Conservation (phyloP, 352 stramenopile genomes). For the Phytophthora pistaciae region DNA sequence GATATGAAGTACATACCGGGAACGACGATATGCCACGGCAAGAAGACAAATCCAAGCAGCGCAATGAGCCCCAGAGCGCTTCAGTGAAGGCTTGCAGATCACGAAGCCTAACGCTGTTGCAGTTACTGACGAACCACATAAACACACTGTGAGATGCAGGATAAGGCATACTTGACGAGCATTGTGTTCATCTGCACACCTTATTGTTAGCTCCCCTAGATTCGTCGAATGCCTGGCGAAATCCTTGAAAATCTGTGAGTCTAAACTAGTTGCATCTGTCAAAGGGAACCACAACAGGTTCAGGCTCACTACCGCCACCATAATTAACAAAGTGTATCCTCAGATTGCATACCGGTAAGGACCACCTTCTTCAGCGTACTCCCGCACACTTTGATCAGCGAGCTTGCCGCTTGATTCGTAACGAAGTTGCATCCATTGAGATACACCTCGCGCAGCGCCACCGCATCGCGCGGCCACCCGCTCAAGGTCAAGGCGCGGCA, state of each 20-base stretch:
- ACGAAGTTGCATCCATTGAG: conserved; percentile 64
- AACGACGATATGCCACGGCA: conserved; percentile 56
- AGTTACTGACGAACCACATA: conserved; percentile 37
- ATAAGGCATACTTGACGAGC: not conserved
- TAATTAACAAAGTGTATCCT: conserved; percentile 1
- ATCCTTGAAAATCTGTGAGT: conserved; percentile 54
- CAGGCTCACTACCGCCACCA: not conserved
- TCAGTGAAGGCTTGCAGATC: conserved; percentile 51
- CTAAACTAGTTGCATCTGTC: conserved; percentile 48
- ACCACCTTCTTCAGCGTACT: conserved; percentile 45
- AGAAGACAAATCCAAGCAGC: conserved; percentile 63
- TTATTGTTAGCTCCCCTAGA: conserved; percentile 63
- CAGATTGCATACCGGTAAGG: conserved; percentile 47
- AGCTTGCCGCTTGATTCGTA: conserved; percentile 47
- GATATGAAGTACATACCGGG: conserved; percentile 35
- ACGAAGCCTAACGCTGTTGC: conserved; percentile 22
- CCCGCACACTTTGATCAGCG: conserved; percentile 52
- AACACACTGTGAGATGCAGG: not conserved
- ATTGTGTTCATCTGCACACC: conserved; percentile 23
- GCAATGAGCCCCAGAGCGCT: conserved; percentile 38
- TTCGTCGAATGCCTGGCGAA: conserved; percentile 38
- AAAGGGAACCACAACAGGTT: conserved; percentile 10
- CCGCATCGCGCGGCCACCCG: conserved; percentile 43
- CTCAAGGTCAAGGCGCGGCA: conserved; percentile 59
- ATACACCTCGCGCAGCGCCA: conserved; percentile 46